Evolutionary conservation across 2,329 filamentous ascomycete species (phyloP).

Genomic region (Colletotrichum eleusines): DNA sequence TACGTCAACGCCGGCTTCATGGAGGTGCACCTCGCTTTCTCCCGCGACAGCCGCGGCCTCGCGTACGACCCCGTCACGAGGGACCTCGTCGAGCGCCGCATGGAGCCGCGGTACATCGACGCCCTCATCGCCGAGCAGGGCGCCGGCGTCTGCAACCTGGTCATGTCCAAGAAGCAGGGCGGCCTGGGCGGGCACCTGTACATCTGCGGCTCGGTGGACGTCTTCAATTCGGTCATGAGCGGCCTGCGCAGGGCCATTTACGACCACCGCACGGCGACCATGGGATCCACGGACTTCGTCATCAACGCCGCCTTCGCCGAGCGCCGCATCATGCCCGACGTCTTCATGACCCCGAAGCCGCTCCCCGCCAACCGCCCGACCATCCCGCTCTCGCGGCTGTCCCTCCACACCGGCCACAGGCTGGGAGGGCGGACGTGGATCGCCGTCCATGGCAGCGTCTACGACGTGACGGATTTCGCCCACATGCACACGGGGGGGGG

Average conservation of each 20-base stretch:
- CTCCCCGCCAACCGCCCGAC: constrained; percentile 63
- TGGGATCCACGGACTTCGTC: constrained; percentile 63
- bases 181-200: constrained; percentile 52
- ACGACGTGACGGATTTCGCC: constrained; percentile 65
- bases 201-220: constrained; percentile 48
- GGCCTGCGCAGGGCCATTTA: constrained; percentile 69
- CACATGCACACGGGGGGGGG: constrained; percentile 68
- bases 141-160: constrained; percentile 62
- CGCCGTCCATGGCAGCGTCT: constrained; percentile 64
- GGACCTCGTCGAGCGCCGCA: constrained; percentile 63
- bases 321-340: constrained; percentile 67
- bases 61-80: constrained; percentile 55
- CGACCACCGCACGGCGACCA: constrained; percentile 63
- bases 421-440: constrained; percentile 63
- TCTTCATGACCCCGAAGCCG: constrained; percentile 68
- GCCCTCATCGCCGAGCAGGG: constrained; percentile 64
- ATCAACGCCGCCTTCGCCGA: constrained; percentile 66
- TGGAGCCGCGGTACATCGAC: constrained; percentile 64
- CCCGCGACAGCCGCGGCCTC: constrained; percentile 61
- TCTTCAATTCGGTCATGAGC: constrained; percentile 66
- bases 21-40: constrained; percentile 66
- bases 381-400: constrained; percentile 63
- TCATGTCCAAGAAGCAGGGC: constrained; percentile 68
- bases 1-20: constrained; percentile 61
- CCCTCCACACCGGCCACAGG: constrained; percentile 63